These are phyloP conservation scores for Aspergillus luchuensis DNA, from an alignment of 2,329 filamentous ascomycete genomes.

Conservation along the genomic window DNA sequence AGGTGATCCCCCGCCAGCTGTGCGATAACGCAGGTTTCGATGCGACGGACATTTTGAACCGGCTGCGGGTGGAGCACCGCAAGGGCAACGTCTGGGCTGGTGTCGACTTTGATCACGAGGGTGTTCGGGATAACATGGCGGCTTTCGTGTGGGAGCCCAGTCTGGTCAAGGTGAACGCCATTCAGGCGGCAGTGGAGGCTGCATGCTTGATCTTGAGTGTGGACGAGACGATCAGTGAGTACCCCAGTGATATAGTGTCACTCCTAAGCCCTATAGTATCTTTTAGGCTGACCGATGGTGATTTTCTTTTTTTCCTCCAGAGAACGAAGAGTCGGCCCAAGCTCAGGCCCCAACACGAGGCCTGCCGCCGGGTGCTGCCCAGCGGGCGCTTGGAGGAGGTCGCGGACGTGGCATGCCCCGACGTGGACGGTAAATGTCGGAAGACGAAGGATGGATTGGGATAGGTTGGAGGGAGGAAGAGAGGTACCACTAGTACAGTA, in stretches of 20 bases:
- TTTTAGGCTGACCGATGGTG: constrained; percentile 20
- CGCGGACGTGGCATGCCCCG: constrained; percentile 84
- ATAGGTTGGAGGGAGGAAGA: constrained; percentile 20
- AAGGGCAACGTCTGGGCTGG: constrained; percentile 93
- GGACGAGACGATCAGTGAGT: constrained; percentile 89
- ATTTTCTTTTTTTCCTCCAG: constrained; percentile 36
- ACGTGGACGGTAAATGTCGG: constrained; percentile 30
- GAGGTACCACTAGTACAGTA: constrained; percentile 14
- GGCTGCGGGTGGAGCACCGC: constrained; percentile 91
- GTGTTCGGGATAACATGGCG: constrained; percentile 90
- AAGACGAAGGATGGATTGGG: neutral
- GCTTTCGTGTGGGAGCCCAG: constrained; percentile 97
- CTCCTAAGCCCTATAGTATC: neutral
- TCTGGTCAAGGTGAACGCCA: constrained; percentile 93
- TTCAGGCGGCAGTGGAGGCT: constrained; percentile 93
- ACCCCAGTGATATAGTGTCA: neutral
- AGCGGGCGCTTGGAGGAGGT: constrained; percentile 82
- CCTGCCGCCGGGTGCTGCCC: constrained; percentile 78
- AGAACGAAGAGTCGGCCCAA: constrained; percentile 87
- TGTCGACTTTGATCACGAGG: constrained; percentile 91
- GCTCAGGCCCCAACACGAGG: constrained; percentile 78
- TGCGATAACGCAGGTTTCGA: constrained; percentile 99
- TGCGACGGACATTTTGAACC: constrained; percentile 95
- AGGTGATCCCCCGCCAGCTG: constrained; percentile 93
- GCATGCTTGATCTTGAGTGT: constrained; percentile 93